Evolutionary conservation across 352 stramenopile genomes (phyloP).

Genomic region (Phytophthora kernoviae): DNA sequence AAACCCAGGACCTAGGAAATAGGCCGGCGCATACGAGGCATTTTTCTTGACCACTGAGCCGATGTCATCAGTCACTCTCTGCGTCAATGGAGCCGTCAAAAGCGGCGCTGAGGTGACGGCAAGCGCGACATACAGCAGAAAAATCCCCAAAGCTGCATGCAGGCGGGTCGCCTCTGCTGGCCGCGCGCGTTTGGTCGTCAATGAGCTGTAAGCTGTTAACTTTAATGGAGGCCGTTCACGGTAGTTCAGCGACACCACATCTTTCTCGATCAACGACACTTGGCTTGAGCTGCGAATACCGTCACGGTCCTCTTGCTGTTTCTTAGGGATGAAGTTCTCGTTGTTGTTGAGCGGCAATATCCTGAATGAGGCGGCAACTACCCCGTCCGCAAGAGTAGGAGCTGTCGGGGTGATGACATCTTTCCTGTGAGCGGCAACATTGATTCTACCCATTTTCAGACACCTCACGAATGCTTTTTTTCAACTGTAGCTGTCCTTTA

Average conservation of each 20-base stretch:
- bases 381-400: no score
- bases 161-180: conserved; percentile 21
- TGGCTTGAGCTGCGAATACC: conserved; percentile 18
- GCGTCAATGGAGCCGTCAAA: conserved; percentile 41
- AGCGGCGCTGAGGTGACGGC: conserved; percentile 35
- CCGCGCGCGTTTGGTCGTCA: background rate
- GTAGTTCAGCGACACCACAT: conserved; percentile 33
- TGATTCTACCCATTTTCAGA: no score
- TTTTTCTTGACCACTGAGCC: conserved; percentile 41
- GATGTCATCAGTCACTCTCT: conserved; percentile 34
- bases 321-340: background rate
- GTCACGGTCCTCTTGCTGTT: background rate
- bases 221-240: conserved; percentile 19
- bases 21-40: conserved; percentile 38
- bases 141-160: conserved; percentile 27
- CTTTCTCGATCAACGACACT: conserved; percentile 22
- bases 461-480: no score
- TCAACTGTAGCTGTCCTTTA: no score
- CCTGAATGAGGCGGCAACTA: no score
- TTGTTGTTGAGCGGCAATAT: no score
- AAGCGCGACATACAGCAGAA: conserved; percentile 37
- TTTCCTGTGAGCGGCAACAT: no score
- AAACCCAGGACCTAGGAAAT: conserved; percentile 35
- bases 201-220: conserved; percentile 6
- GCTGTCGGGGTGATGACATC: no score